phyloP scores from a whole-genome alignment of 495 filamentous ascomycete species.

The Tuber microsphaerosporum region DNA sequence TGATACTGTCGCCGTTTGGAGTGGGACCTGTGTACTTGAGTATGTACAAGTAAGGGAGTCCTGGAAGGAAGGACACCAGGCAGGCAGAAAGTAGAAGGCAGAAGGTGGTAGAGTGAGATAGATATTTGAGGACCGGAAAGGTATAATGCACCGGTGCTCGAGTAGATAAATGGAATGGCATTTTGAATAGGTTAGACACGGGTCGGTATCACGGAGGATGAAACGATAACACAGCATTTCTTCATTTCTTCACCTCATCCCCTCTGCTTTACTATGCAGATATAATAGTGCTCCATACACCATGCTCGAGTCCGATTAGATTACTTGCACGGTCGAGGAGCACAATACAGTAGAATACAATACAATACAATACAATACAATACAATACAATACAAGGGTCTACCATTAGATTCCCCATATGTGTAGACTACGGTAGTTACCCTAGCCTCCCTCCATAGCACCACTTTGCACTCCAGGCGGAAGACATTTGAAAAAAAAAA shows the following conservation, averaged over 20 bases:
- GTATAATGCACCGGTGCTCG: background rate
- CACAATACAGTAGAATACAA: too few relatives aligned
- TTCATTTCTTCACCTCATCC: background rate
- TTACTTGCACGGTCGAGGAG: background rate
- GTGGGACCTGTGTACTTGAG: background rate
- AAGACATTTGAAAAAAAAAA: background rate
- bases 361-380: too few relatives aligned
- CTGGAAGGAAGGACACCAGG: background rate
- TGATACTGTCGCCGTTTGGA: background rate
- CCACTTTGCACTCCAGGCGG: background rate
- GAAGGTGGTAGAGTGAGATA: background rate
- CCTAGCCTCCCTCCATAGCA: background rate
- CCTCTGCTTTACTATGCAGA: background rate
- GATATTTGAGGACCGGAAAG: background rate
- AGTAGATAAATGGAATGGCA: background rate
- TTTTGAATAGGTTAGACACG: background rate
- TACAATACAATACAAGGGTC: background rate
- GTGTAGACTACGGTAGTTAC: background rate
- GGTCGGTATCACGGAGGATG: background rate
- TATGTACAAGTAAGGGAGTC: background rate
- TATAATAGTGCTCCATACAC: background rate
- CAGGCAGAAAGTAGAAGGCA: background rate
- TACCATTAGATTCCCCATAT: background rate
- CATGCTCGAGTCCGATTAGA: background rate
- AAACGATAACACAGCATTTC: background rate